Evolutionary conservation across 495 filamentous ascomycete species (phyloP).

Genomic region (Polyplosphaeria fusca): DNA sequence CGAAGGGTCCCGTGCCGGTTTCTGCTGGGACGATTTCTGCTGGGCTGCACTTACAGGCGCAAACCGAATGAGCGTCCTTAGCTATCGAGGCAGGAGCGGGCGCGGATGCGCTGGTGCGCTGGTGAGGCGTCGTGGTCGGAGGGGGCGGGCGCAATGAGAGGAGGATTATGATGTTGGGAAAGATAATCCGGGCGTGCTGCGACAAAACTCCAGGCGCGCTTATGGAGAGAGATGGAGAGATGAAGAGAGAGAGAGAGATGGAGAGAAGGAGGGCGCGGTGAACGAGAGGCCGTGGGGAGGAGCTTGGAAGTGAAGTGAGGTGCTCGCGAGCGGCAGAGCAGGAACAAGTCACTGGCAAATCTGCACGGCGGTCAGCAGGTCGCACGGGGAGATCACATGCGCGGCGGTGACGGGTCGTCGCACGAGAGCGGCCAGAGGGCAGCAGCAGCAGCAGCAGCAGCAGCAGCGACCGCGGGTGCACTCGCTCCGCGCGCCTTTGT

Average conservation of each 20-base stretch:
- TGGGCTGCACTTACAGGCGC: slow-evolving; percentile 21
- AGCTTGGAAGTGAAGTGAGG: slow-evolving; percentile 12
- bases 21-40: no score
- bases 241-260: no score
- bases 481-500: background rate
- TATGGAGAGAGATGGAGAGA: no score
- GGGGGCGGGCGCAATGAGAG: slow-evolving; percentile 2
- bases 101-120: background rate
- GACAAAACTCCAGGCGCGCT: background rate
- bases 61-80: slow-evolving; percentile 1
- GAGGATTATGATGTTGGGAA: background rate
- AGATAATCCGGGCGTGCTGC: background rate
- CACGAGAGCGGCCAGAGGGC: slow-evolving; percentile 9
- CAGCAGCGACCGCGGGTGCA: background rate
- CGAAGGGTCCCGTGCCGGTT: no score
- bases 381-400: slow-evolving; percentile 26
- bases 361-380: slow-evolving; percentile 25
- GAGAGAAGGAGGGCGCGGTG: background rate
- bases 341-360: slow-evolving; percentile 23
- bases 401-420: slow-evolving; percentile 4
- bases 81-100: no score
- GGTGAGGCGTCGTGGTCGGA: background rate
- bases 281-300: background rate
- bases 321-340: slow-evolving; percentile 5
- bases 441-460: background rate